phyloP scores from a whole-genome alignment of 2,329 filamentous ascomycete species.

The Nemania bipapillata region DNA sequence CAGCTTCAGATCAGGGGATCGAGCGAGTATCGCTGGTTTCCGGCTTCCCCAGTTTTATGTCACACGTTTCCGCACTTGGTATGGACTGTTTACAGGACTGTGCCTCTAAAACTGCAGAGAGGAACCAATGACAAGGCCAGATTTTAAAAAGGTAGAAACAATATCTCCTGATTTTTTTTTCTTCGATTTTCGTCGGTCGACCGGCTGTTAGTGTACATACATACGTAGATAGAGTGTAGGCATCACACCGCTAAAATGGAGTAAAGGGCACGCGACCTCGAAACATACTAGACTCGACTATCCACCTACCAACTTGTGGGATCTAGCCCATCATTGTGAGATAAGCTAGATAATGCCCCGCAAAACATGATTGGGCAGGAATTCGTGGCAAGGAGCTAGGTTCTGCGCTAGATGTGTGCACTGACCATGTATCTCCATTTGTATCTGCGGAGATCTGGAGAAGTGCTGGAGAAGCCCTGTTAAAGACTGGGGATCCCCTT shows the following conservation, averaged over 20 bases:
- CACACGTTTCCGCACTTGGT: constrained; percentile 5
- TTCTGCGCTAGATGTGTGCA: constrained; percentile 3
- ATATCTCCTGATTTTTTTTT: constrained; percentile 7
- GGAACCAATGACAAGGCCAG: neutral
- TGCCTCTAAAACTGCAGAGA: neutral
- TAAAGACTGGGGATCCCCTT: too few relatives aligned
- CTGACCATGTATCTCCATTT: constrained; percentile 11
- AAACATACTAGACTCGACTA: too few relatives aligned
- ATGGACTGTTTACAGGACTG: neutral
- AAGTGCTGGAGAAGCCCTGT: neutral
- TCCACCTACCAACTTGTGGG: neutral
- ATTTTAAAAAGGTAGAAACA: constrained; percentile 17
- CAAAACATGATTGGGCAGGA: constrained; percentile 10
- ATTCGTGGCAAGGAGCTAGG: neutral
- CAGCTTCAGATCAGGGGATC: neutral
- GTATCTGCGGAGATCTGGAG: constrained; percentile 9
- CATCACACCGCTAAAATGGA: constrained; percentile 6
- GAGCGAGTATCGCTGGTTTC: too few relatives aligned
- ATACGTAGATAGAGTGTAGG: neutral
- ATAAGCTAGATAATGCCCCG: constrained; percentile 14
- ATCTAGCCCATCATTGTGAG: neutral
- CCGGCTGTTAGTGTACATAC: neutral
- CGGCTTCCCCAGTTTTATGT: constrained; percentile 26
- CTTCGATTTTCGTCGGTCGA: constrained; percentile 1
- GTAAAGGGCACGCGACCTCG: constrained; percentile 28